Evolutionary conservation across 2,329 filamentous ascomycete species (phyloP).

Genomic region (Fusarium sacchari): DNA sequence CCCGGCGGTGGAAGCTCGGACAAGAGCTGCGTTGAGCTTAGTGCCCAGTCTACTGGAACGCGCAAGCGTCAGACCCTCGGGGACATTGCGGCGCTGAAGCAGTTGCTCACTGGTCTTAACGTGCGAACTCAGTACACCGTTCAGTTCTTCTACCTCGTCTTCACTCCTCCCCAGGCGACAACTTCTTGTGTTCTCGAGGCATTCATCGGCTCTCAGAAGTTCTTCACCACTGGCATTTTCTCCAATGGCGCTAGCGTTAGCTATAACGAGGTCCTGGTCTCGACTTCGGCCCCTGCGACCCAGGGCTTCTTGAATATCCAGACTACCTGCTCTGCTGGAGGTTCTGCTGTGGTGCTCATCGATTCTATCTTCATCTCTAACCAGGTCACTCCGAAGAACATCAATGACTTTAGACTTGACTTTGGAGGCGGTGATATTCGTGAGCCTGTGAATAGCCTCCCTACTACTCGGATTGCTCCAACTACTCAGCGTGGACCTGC

Average conservation of each 20-base stretch:
- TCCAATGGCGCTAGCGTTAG: not conserved
- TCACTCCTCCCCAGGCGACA: not conserved
- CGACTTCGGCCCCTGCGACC: not conserved
- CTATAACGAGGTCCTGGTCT: not conserved
- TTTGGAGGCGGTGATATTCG: conserved; percentile 25
- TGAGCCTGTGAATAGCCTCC: not conserved
- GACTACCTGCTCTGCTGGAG: conserved; percentile 13
- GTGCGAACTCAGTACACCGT: conserved; percentile 23
- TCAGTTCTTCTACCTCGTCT: conserved; percentile 32
- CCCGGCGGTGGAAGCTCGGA: conserved; percentile 4
- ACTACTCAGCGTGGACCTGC: not conserved
- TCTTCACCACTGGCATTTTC: conserved; percentile 1
- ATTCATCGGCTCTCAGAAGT: conserved; percentile 3
- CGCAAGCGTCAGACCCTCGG: conserved; percentile 6
- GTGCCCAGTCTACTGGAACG: not conserved
- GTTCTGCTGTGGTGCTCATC: conserved; percentile 4
- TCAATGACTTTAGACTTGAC: conserved; percentile 16
- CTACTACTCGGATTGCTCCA: not conserved
- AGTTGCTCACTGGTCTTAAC: conserved; percentile 11
- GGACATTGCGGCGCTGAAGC: not conserved
- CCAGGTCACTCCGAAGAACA: conserved; percentile 33
- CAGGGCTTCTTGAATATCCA: conserved; percentile 6
- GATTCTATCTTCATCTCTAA: conserved; percentile 38
- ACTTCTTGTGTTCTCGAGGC: conserved; percentile 23
- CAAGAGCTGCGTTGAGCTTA: not conserved